Evolutionary conservation across 2,329 filamentous ascomycete genomes (phyloP), one percentile per base, ranked within the genome.

Genomic region (Huntiella omanensis): DNA sequence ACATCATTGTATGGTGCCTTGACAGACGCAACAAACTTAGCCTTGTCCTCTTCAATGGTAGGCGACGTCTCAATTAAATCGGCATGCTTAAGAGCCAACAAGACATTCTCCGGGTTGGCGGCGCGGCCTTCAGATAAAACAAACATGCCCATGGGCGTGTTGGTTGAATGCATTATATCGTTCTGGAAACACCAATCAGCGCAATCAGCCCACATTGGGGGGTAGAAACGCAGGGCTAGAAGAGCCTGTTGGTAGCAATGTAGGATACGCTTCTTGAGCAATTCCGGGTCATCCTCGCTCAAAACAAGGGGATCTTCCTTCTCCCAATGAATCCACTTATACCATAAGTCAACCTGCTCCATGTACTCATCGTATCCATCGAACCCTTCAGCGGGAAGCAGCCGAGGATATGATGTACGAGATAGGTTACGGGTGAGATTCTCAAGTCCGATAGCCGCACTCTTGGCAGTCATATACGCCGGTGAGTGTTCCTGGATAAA

Each of bases 401-500:
- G 65, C 7, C 75, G 73, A 3, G 92, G 85, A 1, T 94, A 64
- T 4, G 83, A 87, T 2, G 76, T 83, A 39, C 87, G 77, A 52
- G 75, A 72, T 37, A 98, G 64, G 6, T 79, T 77, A 35, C 78
- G 74, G 1, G 82, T 86, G 46, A 93, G 78, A 56, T 93, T 92
- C 47, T 94, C 84, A n/a, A 96, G 66, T 34, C 86, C 83, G 37
- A 83, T 88, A 57, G 85, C 85, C 37, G 86, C 86, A 53, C 82
- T 87, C 59, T 92, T 80, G 45, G 92, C 91, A 12, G 87, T 92
- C 86, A 98, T 94, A 60, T 96, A 98, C 2, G 81, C 75, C 1
- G 88, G 82, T 0, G 88, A 95, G 51, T 82, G 80, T 57, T 98
- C 91, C 58, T 94, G 86, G 3, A 98, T 71, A 54, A 93, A 87